Conservation (phyloP, 1,284 basidiomycete genomes). For the Mycena citricolor region DNA sequence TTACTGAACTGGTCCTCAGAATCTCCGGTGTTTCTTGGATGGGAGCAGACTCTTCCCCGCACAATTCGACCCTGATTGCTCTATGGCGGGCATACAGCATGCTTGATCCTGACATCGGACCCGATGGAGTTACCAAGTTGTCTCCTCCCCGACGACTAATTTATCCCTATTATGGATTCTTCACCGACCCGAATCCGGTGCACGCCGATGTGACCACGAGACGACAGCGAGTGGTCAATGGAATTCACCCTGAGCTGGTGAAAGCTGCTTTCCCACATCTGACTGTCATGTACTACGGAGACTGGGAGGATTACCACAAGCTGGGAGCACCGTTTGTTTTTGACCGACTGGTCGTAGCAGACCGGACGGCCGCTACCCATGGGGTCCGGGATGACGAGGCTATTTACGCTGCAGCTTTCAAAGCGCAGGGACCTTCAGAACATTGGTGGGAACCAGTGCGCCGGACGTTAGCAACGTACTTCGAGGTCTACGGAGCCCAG, state of each 20-base stretch:
- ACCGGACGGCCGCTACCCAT: slow-evolving; percentile 63
- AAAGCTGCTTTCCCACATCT: slow-evolving; percentile 75
- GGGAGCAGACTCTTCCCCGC: slow-evolving; percentile 45
- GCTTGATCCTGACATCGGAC: slow-evolving; percentile 56
- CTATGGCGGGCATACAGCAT: slow-evolving; percentile 79
- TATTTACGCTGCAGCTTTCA: slow-evolving; percentile 58
- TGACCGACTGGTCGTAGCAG: slow-evolving; percentile 75
- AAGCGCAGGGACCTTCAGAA: slow-evolving; percentile 44
- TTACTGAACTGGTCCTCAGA: slow-evolving; percentile 12
- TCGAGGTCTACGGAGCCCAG: slow-evolving; percentile 35
- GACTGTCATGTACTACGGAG: slow-evolving; percentile 65
- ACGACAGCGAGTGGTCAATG: slow-evolving; percentile 49
- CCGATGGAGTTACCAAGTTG: slow-evolving; percentile 51
- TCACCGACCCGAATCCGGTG: slow-evolving; percentile 51
- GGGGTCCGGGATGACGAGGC: slow-evolving; percentile 33
- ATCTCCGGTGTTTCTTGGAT: slow-evolving; percentile 44
- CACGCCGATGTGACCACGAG: slow-evolving; percentile 43
- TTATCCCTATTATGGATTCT: slow-evolving; percentile 64
- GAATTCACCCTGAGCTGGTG: slow-evolving; percentile 61
- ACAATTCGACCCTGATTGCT: slow-evolving; percentile 74
- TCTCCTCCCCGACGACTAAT: slow-evolving; percentile 71
- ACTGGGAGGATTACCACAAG: slow-evolving; percentile 73
- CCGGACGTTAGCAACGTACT: slow-evolving; percentile 50
- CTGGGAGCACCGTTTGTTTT: slow-evolving; percentile 70
- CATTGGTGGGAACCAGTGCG: slow-evolving; percentile 78